Conservation (phyloP, 176 grass and related monocot species). For the Aegilops sharonensis region DNA sequence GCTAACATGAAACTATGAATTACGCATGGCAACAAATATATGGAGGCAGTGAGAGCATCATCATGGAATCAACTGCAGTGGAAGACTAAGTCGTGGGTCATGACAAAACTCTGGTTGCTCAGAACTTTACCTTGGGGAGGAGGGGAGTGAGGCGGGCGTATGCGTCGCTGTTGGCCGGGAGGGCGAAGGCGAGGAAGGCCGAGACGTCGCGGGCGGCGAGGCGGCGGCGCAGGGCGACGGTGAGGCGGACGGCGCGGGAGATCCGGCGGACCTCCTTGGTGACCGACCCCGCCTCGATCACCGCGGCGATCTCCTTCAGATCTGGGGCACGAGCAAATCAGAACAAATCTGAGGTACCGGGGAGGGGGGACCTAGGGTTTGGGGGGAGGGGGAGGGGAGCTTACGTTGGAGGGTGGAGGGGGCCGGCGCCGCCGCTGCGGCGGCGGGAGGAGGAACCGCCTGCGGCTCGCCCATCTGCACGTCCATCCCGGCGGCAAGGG, state of each 20-base stretch:
- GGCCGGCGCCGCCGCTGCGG: neutral
- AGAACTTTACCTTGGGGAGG: slow-evolving; percentile 50
- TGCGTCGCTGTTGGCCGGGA: slow-evolving; percentile 48
- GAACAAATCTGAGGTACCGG: neutral
- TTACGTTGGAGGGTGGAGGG: slow-evolving; percentile 29
- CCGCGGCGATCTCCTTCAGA: slow-evolving; percentile 81
- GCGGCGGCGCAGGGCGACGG: slow-evolving; percentile 65
- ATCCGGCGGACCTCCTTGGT: slow-evolving; percentile 77
- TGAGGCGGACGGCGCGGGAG: slow-evolving; percentile 68
- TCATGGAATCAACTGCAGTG: neutral
- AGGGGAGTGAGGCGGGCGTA: slow-evolving; percentile 49
- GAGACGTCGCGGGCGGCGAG: slow-evolving; percentile 49
- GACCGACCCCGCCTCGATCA: slow-evolving; percentile 73
- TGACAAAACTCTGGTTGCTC: neutral
- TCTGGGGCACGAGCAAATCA: slow-evolving; percentile 29
- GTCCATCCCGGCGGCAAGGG: slow-evolving; percentile 35
- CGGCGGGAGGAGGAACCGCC: neutral
- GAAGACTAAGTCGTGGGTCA: neutral
- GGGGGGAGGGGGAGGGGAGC: neutral
- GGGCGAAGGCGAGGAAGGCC: slow-evolving; percentile 60
- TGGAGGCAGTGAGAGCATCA: neutral
- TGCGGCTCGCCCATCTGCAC: slow-evolving; percentile 25
- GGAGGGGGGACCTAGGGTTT: slow-evolving; percentile 34
- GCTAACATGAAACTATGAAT: neutral
- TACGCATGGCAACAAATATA: neutral